Evolutionary conservation across 768 basidiomycete genomes (phyloP).

Genomic region (Cyclocybe aegerita): DNA sequence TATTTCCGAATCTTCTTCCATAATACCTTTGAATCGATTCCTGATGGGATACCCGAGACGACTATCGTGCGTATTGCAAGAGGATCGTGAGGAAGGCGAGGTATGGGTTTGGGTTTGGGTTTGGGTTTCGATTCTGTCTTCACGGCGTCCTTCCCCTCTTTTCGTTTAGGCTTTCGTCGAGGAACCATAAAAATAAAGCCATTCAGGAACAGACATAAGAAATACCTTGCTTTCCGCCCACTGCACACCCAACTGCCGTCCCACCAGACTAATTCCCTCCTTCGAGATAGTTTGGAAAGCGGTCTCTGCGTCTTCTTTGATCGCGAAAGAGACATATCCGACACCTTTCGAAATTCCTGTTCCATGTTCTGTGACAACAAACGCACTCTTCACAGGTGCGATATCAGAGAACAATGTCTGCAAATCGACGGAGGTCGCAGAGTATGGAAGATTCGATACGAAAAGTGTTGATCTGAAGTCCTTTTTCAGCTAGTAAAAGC

Average conservation of each 20-base stretch:
- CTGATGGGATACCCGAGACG: slow-evolving; percentile 67
- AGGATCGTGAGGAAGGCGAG: slow-evolving; percentile 55
- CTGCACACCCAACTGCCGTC: slow-evolving; percentile 68
- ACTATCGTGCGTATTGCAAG: slow-evolving; percentile 82
- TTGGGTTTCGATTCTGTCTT: slow-evolving; percentile 42
- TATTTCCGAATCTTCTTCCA: slow-evolving; percentile 91
- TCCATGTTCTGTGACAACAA: slow-evolving; percentile 83
- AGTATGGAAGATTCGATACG: slow-evolving; percentile 90
- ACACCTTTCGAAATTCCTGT: slow-evolving; percentile 87
- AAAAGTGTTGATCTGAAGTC: slow-evolving; percentile 78
- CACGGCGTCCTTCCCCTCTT: slow-evolving; percentile 29
- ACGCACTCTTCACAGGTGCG: slow-evolving; percentile 91
- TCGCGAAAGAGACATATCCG: slow-evolving; percentile 91
- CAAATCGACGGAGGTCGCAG: slow-evolving; percentile 86
- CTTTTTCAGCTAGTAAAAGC: too few relatives aligned
- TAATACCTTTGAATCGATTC: slow-evolving; percentile 61
- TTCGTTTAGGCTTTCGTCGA: slow-evolving; percentile 42
- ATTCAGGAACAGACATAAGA: neutral
- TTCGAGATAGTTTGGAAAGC: slow-evolving; percentile 65
- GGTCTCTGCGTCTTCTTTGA: slow-evolving; percentile 83
- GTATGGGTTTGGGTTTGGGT: slow-evolving; percentile 32
- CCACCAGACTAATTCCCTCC: slow-evolving; percentile 65
- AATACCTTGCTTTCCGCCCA: slow-evolving; percentile 81
- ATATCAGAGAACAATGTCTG: slow-evolving; percentile 94
- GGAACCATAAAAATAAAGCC: slow-evolving; percentile 1